phyloP scores from a whole-genome alignment of 1,284 basidiomycete genomes.

The Leccinum glutinopallens region DNA sequence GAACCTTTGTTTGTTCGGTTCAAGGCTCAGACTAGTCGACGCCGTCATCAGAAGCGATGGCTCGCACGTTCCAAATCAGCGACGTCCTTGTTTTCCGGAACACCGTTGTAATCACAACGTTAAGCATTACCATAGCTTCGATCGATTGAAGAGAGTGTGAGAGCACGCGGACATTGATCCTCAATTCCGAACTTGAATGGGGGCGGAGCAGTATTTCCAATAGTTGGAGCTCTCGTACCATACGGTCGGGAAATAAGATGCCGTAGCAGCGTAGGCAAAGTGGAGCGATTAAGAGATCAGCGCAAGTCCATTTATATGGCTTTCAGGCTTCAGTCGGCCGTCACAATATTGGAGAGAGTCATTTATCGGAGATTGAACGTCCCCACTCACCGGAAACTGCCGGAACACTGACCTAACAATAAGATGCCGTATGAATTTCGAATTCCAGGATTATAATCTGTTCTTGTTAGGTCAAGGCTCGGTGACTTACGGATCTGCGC shows the following conservation, averaged over 20 bases:
- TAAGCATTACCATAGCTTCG: background rate
- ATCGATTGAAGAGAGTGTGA: conserved; percentile 3
- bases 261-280: conserved; percentile 12
- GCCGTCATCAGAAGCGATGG: background rate
- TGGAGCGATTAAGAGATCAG: conserved; percentile 11
- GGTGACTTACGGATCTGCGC: background rate
- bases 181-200: background rate
- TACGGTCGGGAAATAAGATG: conserved; percentile 15
- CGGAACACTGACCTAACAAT: background rate
- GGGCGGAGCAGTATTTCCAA: background rate
- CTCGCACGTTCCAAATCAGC: background rate
- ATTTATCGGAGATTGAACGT: background rate
- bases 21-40: background rate
- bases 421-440: background rate
- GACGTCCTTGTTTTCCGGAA: background rate
- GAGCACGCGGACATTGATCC: conserved; percentile 5
- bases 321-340: background rate
- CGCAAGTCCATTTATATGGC: conserved; percentile 7
- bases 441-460: background rate
- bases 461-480: background rate
- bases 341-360: background rate
- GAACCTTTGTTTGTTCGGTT: background rate
- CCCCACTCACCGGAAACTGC: background rate
- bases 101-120: conserved; percentile 11
- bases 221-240: background rate